Conservation (phyloP, 768 basidiomycete species). For the Hortiboletus campestris region DNA sequence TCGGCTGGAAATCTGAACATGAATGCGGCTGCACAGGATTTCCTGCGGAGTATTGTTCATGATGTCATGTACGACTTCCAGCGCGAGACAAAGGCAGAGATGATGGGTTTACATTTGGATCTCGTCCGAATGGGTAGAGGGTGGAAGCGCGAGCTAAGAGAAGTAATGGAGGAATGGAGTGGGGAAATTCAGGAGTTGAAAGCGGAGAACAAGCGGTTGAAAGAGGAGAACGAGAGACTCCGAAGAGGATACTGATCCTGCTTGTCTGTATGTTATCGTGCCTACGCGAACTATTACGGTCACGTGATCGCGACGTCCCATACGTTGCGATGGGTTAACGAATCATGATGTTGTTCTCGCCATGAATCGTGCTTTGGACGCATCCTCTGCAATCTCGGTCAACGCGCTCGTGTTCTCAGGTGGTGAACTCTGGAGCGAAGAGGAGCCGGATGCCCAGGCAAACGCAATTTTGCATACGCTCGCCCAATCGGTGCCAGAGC, state of each 20-base stretch:
- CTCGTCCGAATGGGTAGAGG: slow-evolving; percentile 66
- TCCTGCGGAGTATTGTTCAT: slow-evolving; percentile 61
- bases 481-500: slow-evolving; percentile 6
- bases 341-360: neutral
- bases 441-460: slow-evolving; percentile 9
- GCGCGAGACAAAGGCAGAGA: slow-evolving; percentile 65
- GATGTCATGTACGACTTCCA: slow-evolving; percentile 76
- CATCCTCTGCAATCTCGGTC: slow-evolving; percentile 12
- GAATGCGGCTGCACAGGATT: slow-evolving; percentile 45
- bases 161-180: slow-evolving; percentile 58
- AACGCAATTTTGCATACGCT: slow-evolving; percentile 5
- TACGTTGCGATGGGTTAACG: too few species aligned
- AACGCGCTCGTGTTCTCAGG: slow-evolving; percentile 33
- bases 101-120: slow-evolving; percentile 74
- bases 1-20: slow-evolving; percentile 23
- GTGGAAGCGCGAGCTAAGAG: slow-evolving; percentile 64
- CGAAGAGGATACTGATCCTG: slow-evolving; percentile 38
- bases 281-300: too few species aligned
- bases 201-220: slow-evolving; percentile 50
- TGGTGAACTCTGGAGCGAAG: slow-evolving; percentile 22
- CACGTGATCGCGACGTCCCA: slow-evolving; percentile 13
- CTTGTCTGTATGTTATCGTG: neutral
- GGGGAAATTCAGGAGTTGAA: slow-evolving; percentile 50
- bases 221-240: slow-evolving; percentile 66
- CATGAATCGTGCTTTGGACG: slow-evolving; percentile 9